These are phyloP conservation scores for Aristolochia contorta DNA, from an alignment of 164 flowering plant species.

Conservation along the genomic window DNA sequence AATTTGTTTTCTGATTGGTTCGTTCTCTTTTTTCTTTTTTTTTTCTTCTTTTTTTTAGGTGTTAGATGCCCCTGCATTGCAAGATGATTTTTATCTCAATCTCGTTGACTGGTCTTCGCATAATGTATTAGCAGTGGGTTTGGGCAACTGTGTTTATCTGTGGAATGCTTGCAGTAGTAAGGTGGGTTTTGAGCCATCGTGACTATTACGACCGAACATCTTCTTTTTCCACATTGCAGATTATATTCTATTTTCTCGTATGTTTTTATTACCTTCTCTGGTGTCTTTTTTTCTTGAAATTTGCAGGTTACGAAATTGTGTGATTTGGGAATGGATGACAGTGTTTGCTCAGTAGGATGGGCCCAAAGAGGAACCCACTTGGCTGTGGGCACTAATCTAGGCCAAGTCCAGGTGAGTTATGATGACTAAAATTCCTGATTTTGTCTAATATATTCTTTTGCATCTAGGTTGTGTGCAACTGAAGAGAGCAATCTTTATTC, in stretches of 20 bases:
- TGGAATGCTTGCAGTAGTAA: slow-evolving; percentile 99
- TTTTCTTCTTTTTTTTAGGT: slow-evolving; percentile 34
- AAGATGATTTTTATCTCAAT: slow-evolving; percentile 93
- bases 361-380: slow-evolving; percentile 80
- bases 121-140: slow-evolving; percentile 89
- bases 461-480: too few species aligned
- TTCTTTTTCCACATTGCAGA: background rate
- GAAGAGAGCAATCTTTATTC: too few species aligned
- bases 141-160: slow-evolving; percentile 85
- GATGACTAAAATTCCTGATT: background rate
- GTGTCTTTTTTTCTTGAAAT: background rate
- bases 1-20: slow-evolving; percentile 1
- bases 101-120: slow-evolving; percentile 97
- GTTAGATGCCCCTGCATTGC: slow-evolving; percentile 94
- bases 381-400: slow-evolving; percentile 81
- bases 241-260: background rate
- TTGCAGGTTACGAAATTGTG: slow-evolving; percentile 85
- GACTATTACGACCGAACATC: background rate
- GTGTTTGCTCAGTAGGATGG: slow-evolving; percentile 95
- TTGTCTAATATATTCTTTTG: background rate
- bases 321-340: slow-evolving; percentile 80
- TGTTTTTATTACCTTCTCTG: background rate
- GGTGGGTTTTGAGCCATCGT: slow-evolving; percentile 29
- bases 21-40: background rate
- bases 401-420: slow-evolving; percentile 69